These are phyloP conservation scores for Aspergillus fijiensis DNA, from an alignment of 2,329 filamentous ascomycete genomes.

Conservation along the genomic window DNA sequence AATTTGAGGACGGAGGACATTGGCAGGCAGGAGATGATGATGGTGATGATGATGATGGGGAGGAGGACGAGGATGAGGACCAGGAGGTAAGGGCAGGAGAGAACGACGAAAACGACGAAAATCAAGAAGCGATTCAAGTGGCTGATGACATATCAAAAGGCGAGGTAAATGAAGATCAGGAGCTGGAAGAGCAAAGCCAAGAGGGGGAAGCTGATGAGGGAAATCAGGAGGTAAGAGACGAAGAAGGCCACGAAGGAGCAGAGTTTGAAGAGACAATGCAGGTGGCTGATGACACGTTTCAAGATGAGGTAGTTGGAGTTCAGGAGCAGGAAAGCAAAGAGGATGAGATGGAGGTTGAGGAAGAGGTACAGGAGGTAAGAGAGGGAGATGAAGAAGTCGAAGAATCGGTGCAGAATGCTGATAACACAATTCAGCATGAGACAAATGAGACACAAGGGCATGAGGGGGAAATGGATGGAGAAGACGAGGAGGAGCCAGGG, in stretches of 20 bases:
- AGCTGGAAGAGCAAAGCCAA: not conserved
- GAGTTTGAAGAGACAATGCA: not conserved
- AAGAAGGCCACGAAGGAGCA: not conserved
- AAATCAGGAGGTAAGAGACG: not conserved
- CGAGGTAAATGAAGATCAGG: not conserved
- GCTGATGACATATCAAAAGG: not conserved
- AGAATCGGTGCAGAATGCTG: not conserved
- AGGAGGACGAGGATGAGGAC: not conserved
- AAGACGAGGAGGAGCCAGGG: not conserved
- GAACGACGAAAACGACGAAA: not conserved
- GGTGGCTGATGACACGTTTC: not conserved
- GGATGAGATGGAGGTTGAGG: too few relatives aligned
- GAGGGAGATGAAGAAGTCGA: not conserved
- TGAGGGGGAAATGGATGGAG: not conserved
- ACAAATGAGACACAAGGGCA: not conserved
- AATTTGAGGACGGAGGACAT: not conserved
- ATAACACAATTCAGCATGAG: not conserved
- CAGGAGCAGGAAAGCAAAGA: too few relatives aligned
- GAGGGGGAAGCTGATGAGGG: not conserved
- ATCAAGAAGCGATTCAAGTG: not conserved
- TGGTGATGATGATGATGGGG: constrained; percentile 11
- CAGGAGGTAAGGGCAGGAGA: not conserved
- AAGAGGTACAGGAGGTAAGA: too few relatives aligned
- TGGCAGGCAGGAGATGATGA: not conserved
- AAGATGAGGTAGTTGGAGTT: too few relatives aligned